A percentile compares a stretch with the other conserved stretches of the same genome.
These are phyloP conservation scores for Brassica cretica DNA, from an alignment of 345 rosid genomes.

Conservation along the genomic window DNA sequence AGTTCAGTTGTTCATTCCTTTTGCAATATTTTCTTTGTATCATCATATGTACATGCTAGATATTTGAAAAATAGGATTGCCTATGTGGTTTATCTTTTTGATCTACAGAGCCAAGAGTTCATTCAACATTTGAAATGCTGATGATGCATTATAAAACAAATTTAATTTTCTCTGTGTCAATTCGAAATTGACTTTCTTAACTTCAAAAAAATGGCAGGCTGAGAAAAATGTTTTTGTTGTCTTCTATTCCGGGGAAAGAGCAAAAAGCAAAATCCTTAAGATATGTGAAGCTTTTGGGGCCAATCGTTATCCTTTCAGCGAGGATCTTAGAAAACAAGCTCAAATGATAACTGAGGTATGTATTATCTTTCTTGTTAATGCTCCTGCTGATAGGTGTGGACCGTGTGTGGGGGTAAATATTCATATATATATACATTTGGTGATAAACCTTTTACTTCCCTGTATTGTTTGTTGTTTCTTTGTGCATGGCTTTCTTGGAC, in stretches of 20 bases:
- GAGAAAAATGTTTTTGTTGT: slow-evolving; percentile 90
- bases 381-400: background rate
- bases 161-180: background rate
- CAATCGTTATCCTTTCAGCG: slow-evolving; percentile 85
- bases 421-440: slow-evolving; percentile 15
- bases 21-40: background rate
- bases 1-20: slow-evolving; percentile 7
- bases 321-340: slow-evolving; percentile 75
- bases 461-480: slow-evolving; percentile 12
- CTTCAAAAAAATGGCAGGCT: slow-evolving; percentile 53
- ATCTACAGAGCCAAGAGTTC: slow-evolving; percentile 3
- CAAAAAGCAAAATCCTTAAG: slow-evolving; percentile 81
- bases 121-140: background rate
- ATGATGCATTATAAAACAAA: background rate
- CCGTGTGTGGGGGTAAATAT: background rate
- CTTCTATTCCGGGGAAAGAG: slow-evolving; percentile 91
- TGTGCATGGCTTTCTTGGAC: slow-evolving; percentile 12
- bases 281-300: slow-evolving; percentile 99
- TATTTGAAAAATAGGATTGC: background rate
- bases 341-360: slow-evolving; percentile 69
- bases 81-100: background rate
- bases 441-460: slow-evolving; percentile 20
- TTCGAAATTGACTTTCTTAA: slow-evolving; percentile 23
- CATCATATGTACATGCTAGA: slow-evolving; percentile 10
- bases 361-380: slow-evolving; percentile 17